Conservation (phyloP, 2,329 filamentous ascomycete species). For the Colletotrichum magnum region DNA sequence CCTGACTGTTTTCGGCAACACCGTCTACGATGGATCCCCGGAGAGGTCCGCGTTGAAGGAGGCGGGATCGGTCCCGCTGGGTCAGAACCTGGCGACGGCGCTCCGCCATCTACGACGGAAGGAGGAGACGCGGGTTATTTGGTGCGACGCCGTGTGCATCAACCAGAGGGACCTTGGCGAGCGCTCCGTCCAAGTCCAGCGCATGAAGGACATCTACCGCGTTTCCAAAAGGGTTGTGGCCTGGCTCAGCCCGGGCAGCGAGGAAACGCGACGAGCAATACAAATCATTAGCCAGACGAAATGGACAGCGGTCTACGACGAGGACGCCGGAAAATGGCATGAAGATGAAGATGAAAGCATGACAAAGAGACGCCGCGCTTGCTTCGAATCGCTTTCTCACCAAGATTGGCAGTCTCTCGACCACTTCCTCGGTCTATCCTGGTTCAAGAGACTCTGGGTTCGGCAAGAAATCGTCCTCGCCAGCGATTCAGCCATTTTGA, state of each 20-base stretch:
- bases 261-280: conserved; percentile 18
- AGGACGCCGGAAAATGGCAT: not conserved
- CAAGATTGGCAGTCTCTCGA: not conserved
- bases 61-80: not conserved
- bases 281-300: not conserved
- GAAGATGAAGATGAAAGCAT: not conserved
- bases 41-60: not conserved
- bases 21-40: no score
- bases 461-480: not conserved
- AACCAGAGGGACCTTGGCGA: conserved; percentile 43
- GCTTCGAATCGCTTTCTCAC: not conserved
- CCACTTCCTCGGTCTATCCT: not conserved
- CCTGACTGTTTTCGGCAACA: not conserved
- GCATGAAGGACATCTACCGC: conserved; percentile 44
- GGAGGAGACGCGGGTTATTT: conserved; percentile 20
- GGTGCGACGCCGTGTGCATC: conserved; percentile 46
- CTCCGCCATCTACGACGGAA: conserved; percentile 7
- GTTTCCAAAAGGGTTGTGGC: conserved; percentile 40
- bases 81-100: conserved; percentile 11
- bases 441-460: conserved; percentile 13
- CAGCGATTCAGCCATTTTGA: not conserved
- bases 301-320: no score
- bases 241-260: conserved; percentile 42
- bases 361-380: not conserved
- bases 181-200: conserved; percentile 40